Base-by-base conservation (phyloP, 2,329 filamentous ascomycete genomes). In the Bipolaris bicolor region DNA sequence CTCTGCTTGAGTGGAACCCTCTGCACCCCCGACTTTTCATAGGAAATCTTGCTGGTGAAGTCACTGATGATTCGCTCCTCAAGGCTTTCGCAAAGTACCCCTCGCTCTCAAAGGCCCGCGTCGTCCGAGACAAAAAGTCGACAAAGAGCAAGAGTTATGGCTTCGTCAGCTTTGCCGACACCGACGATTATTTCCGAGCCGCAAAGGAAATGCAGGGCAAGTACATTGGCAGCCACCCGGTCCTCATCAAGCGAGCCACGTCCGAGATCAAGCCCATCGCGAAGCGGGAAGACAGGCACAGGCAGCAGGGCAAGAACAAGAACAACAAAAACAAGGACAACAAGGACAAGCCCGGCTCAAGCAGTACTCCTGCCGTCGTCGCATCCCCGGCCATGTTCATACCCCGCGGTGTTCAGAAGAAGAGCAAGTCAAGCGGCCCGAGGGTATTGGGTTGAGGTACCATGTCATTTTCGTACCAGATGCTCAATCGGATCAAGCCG, bases 181-280 rank as follows among this genome's bases (percentile, higher is more conserved):
- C 92, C 29, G 95, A 99, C 76, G 93, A 97, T 72, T 98, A 96
- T 76, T 98, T 99, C 82, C 87, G 91, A 70, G 94, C 95, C 1
- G 94, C 92, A 69, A 92, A 95, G 79, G 94, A 98, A 80, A 98
- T 98, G 95, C 91, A 97, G 71, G 93, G 93, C 68, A 98, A 99
- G 80, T 99, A 99, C 78, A 98, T 99, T 73, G 94, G 96, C 70
- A 97, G 92, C 75, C 95, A 98, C 77, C 95, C 95, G 0, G 91
- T 97, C 26, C 82, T 91, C 24, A 85, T 98, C 65, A 88, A 90
- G 76, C 91, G 95, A 76, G 92, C 91, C 64, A 96, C 89, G 66
- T 97, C 94, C 5, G 93, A 98, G 76, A 92, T 99, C 76, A 92
- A 91, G 73, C 86, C 92, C 4, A 83, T 88, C 11, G 84, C 83